A percentile compares a stretch with the other conserved stretches of the same genome.
Conservation (phyloP, 306 rosid species). For the Vigna radiata region DNA sequence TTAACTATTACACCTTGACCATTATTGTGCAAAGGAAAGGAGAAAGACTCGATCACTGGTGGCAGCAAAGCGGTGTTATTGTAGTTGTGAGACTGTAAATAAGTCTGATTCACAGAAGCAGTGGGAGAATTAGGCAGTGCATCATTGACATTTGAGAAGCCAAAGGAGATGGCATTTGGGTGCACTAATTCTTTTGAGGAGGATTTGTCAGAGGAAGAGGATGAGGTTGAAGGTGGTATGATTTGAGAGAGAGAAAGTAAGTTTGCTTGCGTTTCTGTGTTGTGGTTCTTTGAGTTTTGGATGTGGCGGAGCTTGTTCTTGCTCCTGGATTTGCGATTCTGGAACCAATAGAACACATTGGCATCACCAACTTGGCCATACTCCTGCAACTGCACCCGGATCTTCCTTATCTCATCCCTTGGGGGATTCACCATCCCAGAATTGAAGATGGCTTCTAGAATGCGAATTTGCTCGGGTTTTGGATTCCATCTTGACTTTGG, state of each 20-base stretch:
- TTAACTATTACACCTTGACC: neutral
- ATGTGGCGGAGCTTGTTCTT: conserved; percentile 83
- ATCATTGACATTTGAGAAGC: conserved; percentile 48
- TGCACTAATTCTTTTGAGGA: conserved; percentile 47
- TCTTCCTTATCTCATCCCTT: conserved; percentile 82
- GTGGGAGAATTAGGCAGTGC: conserved; percentile 57
- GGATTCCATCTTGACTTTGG: conserved; percentile 97
- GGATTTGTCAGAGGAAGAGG: conserved; percentile 71
- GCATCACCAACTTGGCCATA: conserved; percentile 96
- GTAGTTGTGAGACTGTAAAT: conserved; percentile 36
- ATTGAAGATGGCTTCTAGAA: conserved; percentile 87
- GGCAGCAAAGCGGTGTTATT: conserved; percentile 42
- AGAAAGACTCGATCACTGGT: conserved; percentile 45
- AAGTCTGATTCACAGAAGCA: conserved; percentile 56
- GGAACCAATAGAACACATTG: conserved; percentile 98
- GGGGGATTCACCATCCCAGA: conserved; percentile 96
- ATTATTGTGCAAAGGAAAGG: conserved; percentile 46
- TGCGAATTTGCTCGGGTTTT: conserved; percentile 83
- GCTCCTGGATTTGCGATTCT: conserved; percentile 88
- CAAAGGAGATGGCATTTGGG: conserved; percentile 42
- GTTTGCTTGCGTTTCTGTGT: conserved; percentile 25
- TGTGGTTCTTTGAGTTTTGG: conserved; percentile 55
- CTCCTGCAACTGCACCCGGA: conserved; percentile 76
- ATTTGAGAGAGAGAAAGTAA: conserved; percentile 22
- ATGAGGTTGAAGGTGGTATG: conserved; percentile 36